Conservation (phyloP, 1,284 basidiomycete species). For the Abortiporus biennis region DNA sequence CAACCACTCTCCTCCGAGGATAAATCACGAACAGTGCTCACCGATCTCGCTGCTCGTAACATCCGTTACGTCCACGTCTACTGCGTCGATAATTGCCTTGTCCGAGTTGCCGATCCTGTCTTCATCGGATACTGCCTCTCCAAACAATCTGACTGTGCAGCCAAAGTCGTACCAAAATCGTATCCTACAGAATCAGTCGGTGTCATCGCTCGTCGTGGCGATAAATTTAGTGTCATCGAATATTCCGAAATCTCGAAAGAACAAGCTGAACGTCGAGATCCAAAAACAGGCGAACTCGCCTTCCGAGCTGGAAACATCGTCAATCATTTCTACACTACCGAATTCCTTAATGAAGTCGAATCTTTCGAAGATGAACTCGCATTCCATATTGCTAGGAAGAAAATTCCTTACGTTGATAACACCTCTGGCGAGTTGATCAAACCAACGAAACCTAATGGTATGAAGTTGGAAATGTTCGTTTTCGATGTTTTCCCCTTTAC, state of each 20-base stretch:
- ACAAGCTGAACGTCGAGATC: constrained; percentile 75
- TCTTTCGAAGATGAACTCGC: constrained; percentile 87
- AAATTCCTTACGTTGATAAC: constrained; percentile 84
- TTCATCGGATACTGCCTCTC: constrained; percentile 93
- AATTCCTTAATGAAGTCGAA: constrained; percentile 78
- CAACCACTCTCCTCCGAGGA: constrained; percentile 54
- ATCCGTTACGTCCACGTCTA: constrained; percentile 92
- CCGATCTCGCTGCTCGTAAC: constrained; percentile 74
- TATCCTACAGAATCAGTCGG: constrained; percentile 90
- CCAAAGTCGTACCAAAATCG: constrained; percentile 94
- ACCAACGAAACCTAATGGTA: constrained; percentile 90
- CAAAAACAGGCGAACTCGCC: constrained; percentile 67
- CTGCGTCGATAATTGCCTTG: constrained; percentile 99
- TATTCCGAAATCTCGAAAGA: constrained; percentile 94
- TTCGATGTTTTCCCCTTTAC: constrained; percentile 99
- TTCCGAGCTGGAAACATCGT: constrained; percentile 97
- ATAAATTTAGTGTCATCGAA: constrained; percentile 90
- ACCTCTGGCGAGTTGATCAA: constrained; percentile 63
- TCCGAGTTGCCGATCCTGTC: constrained; percentile 93
- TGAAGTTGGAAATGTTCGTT: constrained; percentile 99
- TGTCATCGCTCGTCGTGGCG: constrained; percentile 81
- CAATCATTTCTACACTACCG: constrained; percentile 96
- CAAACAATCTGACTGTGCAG: constrained; percentile 84
- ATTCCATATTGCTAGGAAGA: constrained; percentile 98
- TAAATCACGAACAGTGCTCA: constrained; percentile 70